Percentiles rank a stretch among this genome's conserved stretches.
Evolutionary conservation across 2,329 filamentous ascomycete species (phyloP).

Genomic region (Grosmannia penicillata): DNA sequence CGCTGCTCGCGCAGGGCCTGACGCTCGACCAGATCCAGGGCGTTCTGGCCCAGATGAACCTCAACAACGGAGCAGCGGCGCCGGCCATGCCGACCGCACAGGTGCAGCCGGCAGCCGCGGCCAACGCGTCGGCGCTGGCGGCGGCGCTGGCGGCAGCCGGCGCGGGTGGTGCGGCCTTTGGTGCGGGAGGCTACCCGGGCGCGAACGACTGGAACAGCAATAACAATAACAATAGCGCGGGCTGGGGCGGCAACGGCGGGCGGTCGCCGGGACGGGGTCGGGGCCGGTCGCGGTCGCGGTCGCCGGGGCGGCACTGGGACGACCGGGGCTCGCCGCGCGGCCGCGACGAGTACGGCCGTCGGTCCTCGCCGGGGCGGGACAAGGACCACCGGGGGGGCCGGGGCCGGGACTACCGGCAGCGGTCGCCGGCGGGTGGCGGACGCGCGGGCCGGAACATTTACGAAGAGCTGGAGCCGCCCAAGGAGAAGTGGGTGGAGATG

Average conservation of each 20-base stretch:
- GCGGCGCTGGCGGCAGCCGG: conserved; percentile 12
- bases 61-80: conserved; percentile 17
- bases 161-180: background rate
- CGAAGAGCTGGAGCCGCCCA: conserved; percentile 23
- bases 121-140: conserved; percentile 5
- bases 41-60: conserved; percentile 38
- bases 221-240: conserved; percentile 17
- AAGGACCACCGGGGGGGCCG: conserved; percentile 36
- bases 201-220: conserved; percentile 1
- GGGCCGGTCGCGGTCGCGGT: conserved; percentile 62
- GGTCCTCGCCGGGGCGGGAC: conserved; percentile 43
- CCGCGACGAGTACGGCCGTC: conserved; percentile 61
- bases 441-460: background rate
- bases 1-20: conserved; percentile 60
- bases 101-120: background rate
- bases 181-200: too few species aligned
- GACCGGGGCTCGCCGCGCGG: conserved; percentile 48
- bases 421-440: conserved; percentile 53
- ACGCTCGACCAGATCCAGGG: conserved; percentile 61
- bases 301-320: conserved; percentile 50
- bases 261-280: conserved; percentile 45
- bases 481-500: conserved; percentile 62
- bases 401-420: conserved; percentile 66
- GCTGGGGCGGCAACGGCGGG: conserved; percentile 36
- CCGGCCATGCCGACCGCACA: too few species aligned